Evolutionary conservation across 495 filamentous ascomycete species (phyloP), one percentile per base, ranked within the genome.

Genomic region (Tuber borchii): DNA sequence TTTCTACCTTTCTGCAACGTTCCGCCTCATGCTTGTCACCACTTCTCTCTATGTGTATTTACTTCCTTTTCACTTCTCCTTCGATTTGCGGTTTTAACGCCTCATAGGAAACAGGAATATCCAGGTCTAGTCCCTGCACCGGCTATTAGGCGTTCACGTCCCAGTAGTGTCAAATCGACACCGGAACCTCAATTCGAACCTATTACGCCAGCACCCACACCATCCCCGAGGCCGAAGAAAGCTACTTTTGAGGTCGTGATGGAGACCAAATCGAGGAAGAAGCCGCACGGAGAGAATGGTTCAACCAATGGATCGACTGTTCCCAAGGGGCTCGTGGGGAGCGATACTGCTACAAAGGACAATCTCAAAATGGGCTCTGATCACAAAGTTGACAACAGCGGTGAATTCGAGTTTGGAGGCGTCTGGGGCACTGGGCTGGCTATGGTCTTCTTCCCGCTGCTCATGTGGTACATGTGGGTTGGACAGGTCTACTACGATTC

Each of bases 391-490:
- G 93, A 97, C 85, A 86, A 89, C 82, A 93, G 91, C 71, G 92
- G 90, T 70, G 87, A 92, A 74, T 93, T 91, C 82, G 95, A 99
- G 82, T 97, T 99, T 81, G 93, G 94, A 75, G 95, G 95, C 75
- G 90, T 92, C 2, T 85, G 85, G 71, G 94, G 94, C 74, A 90
- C 93, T 39, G 83, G 86, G 34, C 86, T 90, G 73, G 93, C 97
- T 89, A 99, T 99, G 93, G 87, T 95, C 76, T 91, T 90, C 70
- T 99, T 97, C 84, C 95, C 95, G 19, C 48, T 91, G 68, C 87
- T 99, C 77, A 99, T 99, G 95, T 97, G 91, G 87, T 97, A 97
- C 86, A 95, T 99, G 93, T 99, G 95, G 95, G 91, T 97, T 83
- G 95, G 95, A 43, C 92, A 94, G 56, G 93, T 90, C 69, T 95